Evolutionary conservation across 2,329 filamentous ascomycete species (phyloP).

Genomic region (Phoma sp.): DNA sequence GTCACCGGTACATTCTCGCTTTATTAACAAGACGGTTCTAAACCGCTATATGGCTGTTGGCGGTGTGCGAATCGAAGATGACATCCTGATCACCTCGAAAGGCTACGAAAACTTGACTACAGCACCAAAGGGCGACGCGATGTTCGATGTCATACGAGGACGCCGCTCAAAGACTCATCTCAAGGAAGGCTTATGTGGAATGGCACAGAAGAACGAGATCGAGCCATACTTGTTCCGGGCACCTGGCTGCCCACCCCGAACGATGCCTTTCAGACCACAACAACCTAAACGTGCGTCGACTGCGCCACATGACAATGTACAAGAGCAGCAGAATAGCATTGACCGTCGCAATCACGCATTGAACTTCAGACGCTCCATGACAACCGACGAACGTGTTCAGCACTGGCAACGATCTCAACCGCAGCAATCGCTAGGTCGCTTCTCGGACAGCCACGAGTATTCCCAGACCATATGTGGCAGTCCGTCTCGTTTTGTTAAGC

Average conservation of each 20-base stretch:
- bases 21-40: conserved; percentile 75
- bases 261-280: conserved; percentile 17
- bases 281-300: conserved; percentile 31
- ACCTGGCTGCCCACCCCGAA: conserved; percentile 32
- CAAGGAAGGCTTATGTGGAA: not conserved
- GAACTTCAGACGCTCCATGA: conserved; percentile 32
- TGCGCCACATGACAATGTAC: conserved; percentile 24
- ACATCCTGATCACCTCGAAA: conserved; percentile 72
- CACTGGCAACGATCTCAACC: conserved; percentile 21
- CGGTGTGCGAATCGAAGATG: conserved; percentile 75
- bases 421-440: not conserved
- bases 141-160: conserved; percentile 61
- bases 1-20: conserved; percentile 73
- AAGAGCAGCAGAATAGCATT: not conserved
- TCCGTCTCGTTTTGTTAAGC: conserved; percentile 15
- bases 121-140: conserved; percentile 70
- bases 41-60: conserved; percentile 83
- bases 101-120: conserved; percentile 77
- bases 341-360: conserved; percentile 28
- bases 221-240: conserved; percentile 28
- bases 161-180: not conserved
- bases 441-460: not conserved
- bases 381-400: conserved; percentile 30
- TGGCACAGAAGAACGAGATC: not conserved
- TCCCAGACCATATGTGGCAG: conserved; percentile 27